Percentiles rank a stretch among this genome's conserved stretches.
phyloP scores from a whole-genome alignment of 1,139 yeast genomes.

The Candida anutae region DNA sequence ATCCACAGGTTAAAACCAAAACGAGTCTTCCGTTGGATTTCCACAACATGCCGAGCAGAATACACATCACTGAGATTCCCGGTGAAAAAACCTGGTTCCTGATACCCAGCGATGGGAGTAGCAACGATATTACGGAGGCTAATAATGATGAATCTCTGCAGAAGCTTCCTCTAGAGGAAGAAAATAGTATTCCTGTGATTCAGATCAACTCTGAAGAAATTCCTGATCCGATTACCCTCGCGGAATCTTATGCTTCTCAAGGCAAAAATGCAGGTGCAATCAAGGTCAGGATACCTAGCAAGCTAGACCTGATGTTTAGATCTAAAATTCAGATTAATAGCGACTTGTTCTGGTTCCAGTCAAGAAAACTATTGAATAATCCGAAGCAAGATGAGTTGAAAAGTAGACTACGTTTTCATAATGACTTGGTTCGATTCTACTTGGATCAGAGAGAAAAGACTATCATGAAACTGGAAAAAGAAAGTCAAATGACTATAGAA shows the following conservation, averaged over 20 bases:
- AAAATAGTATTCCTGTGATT: slow-evolving; percentile 40
- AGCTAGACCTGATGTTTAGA: slow-evolving; percentile 34
- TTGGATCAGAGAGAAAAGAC: neutral
- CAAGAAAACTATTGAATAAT: slow-evolving; percentile 31
- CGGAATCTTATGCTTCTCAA: slow-evolving; percentile 36
- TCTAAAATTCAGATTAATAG: slow-evolving; percentile 19
- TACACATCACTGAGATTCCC: slow-evolving; percentile 16
- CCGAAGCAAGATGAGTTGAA: slow-evolving; percentile 22
- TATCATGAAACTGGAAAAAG: neutral
- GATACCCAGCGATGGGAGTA: slow-evolving; percentile 12
- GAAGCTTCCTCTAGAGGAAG: slow-evolving; percentile 1
- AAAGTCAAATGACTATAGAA: no score
- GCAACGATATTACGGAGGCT: slow-evolving; percentile 1
- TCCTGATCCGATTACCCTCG: slow-evolving; percentile 43
- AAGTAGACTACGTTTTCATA: slow-evolving; percentile 23
- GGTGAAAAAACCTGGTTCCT: no score
- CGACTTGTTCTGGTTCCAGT: slow-evolving; percentile 49
- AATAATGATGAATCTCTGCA: slow-evolving; percentile 1
- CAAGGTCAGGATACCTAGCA: slow-evolving; percentile 52
- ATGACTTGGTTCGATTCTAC: slow-evolving; percentile 24
- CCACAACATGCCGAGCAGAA: slow-evolving; percentile 23
- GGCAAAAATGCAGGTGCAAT: slow-evolving; percentile 65
- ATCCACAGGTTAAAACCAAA: slow-evolving; percentile 36
- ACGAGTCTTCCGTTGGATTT: slow-evolving; percentile 31
- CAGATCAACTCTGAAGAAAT: slow-evolving; percentile 34